Conservation (phyloP, 1,139 yeast genomes). For the Kurtzmaniella natalensis region DNA sequence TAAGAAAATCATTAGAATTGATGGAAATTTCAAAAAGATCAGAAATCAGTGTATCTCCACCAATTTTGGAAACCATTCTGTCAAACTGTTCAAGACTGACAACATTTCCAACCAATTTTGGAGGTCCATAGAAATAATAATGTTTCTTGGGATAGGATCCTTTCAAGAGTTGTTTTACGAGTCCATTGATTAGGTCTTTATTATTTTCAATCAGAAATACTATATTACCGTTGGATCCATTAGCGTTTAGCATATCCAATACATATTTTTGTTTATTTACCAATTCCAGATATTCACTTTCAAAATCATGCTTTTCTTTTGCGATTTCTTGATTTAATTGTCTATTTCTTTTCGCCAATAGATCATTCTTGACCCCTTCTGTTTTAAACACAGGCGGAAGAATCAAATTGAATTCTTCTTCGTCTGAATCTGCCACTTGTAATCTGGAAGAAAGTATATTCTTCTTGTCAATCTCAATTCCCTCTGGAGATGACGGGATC, state of each 20-base stretch:
- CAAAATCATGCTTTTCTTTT: slow-evolving; percentile 12
- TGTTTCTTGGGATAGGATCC: slow-evolving; percentile 4
- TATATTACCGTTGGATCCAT: slow-evolving; percentile 5
- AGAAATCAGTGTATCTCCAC: no score
- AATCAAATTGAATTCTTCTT: slow-evolving; percentile 17
- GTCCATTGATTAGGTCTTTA: slow-evolving; percentile 3
- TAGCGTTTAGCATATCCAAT: slow-evolving; percentile 5
- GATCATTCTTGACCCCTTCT: slow-evolving; percentile 23
- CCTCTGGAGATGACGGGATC: not conserved
- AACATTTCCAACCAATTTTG: not conserved
- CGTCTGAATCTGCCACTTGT: slow-evolving; percentile 4
- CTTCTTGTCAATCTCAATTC: no score
- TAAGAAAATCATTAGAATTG: no score
- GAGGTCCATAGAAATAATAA: slow-evolving; percentile 4
- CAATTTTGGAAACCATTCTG: no score
- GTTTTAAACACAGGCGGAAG: slow-evolving; percentile 24
- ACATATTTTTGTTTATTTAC: slow-evolving; percentile 5
- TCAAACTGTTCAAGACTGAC: no score
- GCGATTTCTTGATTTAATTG: slow-evolving; percentile 16
- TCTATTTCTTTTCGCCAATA: slow-evolving; percentile 14
- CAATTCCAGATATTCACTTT: slow-evolving; percentile 12
- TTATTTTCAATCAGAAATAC: slow-evolving; percentile 5
- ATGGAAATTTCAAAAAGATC: no score
- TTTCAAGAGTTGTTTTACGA: slow-evolving; percentile 1
- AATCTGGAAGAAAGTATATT: slow-evolving; percentile 4